Conservation (phyloP, 106 monocot species). For the Narthecium ossifragum region DNA sequence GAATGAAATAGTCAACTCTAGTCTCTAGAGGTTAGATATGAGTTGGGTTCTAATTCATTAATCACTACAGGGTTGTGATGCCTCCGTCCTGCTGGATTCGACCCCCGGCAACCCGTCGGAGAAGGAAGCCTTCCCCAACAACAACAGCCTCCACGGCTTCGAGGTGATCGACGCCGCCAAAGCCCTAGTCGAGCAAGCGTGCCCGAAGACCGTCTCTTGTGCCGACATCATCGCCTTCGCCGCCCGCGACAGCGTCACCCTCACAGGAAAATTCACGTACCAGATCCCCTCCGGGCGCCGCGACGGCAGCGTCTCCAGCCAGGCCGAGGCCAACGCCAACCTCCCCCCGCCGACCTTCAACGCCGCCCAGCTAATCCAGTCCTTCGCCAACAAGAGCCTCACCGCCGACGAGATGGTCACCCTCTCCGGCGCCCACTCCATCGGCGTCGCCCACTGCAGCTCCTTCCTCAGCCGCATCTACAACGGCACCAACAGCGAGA, state of each 20-base stretch:
- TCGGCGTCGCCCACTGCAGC: conserved; percentile 7
- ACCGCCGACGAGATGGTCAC: conserved; percentile 28
- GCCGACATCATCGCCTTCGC: conserved; percentile 47
- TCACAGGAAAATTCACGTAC: conserved; percentile 19
- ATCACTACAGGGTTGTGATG: conserved; percentile 26
- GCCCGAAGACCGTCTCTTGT: conserved; percentile 29
- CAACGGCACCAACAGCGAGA: background rate
- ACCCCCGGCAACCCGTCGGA: conserved; percentile 5
- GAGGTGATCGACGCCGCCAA: conserved; percentile 26
- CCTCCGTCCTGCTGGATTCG: conserved; percentile 10
- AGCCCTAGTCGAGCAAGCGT: conserved; percentile 9
- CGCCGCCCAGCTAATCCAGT: conserved; percentile 9
- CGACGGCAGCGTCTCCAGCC: conserved; percentile 23
- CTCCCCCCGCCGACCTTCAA: conserved; percentile 28
- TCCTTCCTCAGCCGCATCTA: conserved; percentile 5
- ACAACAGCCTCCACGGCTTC: conserved; percentile 16
- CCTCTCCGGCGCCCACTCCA: conserved; percentile 25
- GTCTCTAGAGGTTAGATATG: too few species aligned
- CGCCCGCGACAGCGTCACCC: conserved; percentile 20
- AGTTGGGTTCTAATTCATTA: too few species aligned
- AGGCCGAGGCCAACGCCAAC: conserved; percentile 15
- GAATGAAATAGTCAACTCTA: too few species aligned
- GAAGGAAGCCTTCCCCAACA: conserved; percentile 9
- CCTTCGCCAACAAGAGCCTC: conserved; percentile 29
- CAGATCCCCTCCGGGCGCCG: conserved; percentile 33